phyloP scores from a whole-genome alignment of 2,329 filamentous ascomycete species.

The Arthrobotrys entomopaga region DNA sequence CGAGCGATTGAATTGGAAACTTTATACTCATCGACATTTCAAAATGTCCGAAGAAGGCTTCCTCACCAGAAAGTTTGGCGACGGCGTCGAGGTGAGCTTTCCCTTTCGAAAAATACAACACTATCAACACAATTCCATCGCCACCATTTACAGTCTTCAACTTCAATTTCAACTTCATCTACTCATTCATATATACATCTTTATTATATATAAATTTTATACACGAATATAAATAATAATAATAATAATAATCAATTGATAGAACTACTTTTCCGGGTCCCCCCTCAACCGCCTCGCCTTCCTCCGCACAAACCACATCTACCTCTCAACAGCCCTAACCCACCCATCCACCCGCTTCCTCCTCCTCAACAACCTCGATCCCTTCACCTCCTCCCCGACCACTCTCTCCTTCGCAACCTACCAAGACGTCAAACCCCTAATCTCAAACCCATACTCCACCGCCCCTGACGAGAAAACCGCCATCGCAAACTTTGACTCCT shows the following conservation, averaged over 20 bases:
- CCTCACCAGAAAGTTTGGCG: slow-evolving; percentile 80
- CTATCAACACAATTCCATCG: slow-evolving; percentile 10
- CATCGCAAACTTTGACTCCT: slow-evolving; percentile 78
- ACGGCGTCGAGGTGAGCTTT: slow-evolving; percentile 68
- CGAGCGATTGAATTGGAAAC: not conserved
- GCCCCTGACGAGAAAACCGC: slow-evolving; percentile 74
- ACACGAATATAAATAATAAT: not conserved
- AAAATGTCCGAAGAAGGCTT: slow-evolving; percentile 63
- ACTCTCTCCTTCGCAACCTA: slow-evolving; percentile 75
- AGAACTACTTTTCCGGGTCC: slow-evolving; percentile 82
- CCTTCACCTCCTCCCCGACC: slow-evolving; percentile 72
- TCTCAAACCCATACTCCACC: slow-evolving; percentile 77
- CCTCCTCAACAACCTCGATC: slow-evolving; percentile 80
- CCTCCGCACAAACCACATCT: slow-evolving; percentile 75
- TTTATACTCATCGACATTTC: not conserved
- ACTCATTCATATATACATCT: not conserved
- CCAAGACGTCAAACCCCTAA: slow-evolving; percentile 75
- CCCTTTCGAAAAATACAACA: slow-evolving; percentile 42
- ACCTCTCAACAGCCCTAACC: slow-evolving; percentile 74
- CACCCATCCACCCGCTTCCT: slow-evolving; percentile 77
- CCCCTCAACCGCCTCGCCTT: slow-evolving; percentile 83
- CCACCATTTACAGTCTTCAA: not conserved
- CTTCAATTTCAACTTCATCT: not conserved
- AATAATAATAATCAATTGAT: slow-evolving; percentile 6
- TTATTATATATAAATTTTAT: not conserved